Percentiles rank a stretch among this genome's conserved stretches.
Conservation (phyloP, 208 protist species). For the Leishmania guyanensis region DNA sequence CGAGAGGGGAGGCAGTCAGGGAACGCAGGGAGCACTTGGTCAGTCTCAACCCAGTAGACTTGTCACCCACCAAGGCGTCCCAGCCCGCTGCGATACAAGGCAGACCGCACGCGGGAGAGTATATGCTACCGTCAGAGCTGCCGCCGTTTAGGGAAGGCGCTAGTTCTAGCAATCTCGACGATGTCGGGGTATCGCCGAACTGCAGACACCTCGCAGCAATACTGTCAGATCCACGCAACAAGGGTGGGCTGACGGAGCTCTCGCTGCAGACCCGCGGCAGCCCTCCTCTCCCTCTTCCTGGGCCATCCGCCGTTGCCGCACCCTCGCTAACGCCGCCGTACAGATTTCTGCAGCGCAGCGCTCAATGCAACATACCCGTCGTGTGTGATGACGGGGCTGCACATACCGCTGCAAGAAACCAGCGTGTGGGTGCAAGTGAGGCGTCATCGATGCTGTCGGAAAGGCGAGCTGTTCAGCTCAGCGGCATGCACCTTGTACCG, state of each 20-base stretch:
- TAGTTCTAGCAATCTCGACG: slow-evolving; percentile 1
- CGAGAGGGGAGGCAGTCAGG: background rate
- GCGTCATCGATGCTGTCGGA: slow-evolving; percentile 1
- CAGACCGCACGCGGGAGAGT: slow-evolving; percentile 1
- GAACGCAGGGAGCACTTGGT: slow-evolving; percentile 3
- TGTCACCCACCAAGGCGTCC: background rate
- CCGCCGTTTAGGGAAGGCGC: background rate
- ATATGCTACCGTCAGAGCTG: slow-evolving; percentile 11
- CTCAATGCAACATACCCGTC: background rate
- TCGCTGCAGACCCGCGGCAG: background rate
- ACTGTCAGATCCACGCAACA: slow-evolving; percentile 4
- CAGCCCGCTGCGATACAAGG: background rate
- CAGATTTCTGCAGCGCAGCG: background rate
- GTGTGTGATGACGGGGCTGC: background rate
- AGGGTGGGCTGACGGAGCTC: background rate
- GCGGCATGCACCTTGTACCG: slow-evolving; percentile 5
- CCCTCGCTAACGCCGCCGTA: background rate
- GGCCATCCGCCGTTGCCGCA: background rate
- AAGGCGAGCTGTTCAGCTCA: background rate
- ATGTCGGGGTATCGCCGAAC: background rate
- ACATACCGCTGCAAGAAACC: background rate
- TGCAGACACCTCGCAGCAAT: background rate
- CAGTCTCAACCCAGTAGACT: background rate
- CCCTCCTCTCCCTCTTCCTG: background rate
- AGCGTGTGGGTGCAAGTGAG: background rate